Evolutionary conservation across 768 basidiomycete species (phyloP).

Genomic region (Suillus occidentalis): DNA sequence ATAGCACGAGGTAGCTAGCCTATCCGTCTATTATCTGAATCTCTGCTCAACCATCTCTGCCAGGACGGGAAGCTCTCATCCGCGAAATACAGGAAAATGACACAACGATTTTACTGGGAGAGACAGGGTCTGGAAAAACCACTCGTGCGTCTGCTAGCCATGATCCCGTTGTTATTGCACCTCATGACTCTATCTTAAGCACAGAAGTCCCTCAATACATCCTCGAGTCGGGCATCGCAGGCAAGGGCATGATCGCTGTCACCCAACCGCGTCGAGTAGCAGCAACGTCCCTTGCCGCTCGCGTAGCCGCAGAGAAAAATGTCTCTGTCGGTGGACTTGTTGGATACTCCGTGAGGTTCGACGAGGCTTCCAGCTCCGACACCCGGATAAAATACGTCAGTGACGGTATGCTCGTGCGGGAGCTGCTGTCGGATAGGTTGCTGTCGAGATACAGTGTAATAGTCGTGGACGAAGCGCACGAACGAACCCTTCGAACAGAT

Average conservation of each 20-base stretch:
- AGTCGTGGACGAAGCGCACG: conserved; percentile 96
- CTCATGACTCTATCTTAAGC: conserved; percentile 23
- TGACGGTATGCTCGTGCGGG: conserved; percentile 96
- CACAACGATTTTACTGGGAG: conserved; percentile 87
- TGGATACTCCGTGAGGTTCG: conserved; percentile 96
- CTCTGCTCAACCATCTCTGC: not conserved
- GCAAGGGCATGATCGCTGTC: conserved; percentile 77
- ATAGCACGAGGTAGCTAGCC: conserved; percentile 69
- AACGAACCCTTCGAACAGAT: conserved; percentile 92
- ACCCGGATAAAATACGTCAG: conserved; percentile 96
- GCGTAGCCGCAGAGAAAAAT: conserved; percentile 86
- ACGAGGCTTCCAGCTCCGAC: conserved; percentile 67
- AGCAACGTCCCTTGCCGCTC: conserved; percentile 88
- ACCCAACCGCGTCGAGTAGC: conserved; percentile 97
- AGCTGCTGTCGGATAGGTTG: conserved; percentile 77
- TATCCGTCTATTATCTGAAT: not conserved
- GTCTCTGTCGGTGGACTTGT: conserved; percentile 71
- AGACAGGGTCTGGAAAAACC: conserved; percentile 98
- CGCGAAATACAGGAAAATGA: conserved; percentile 75
- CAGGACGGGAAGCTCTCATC: conserved; percentile 76
- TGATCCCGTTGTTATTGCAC: conserved; percentile 3
- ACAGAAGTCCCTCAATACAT: conserved; percentile 96
- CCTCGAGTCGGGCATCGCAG: conserved; percentile 74
- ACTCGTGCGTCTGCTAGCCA: conserved; percentile 71
- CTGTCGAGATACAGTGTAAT: conserved; percentile 84